Evolutionary conservation across 345 rosid species (phyloP).

Genomic region (Brassica rapa): DNA sequence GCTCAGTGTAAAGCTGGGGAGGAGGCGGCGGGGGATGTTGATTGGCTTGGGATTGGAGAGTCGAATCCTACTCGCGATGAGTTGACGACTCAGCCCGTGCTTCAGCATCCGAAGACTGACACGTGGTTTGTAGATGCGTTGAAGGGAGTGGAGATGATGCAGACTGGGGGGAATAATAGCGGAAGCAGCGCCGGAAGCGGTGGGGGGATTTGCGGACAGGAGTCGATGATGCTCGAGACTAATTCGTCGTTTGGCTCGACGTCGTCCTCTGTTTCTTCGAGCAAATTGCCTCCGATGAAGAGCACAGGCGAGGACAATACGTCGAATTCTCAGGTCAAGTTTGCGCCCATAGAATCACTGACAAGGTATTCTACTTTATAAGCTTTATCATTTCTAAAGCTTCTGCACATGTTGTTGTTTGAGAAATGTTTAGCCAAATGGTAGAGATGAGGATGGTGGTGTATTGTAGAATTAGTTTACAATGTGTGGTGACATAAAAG

Average conservation of each 20-base stretch:
- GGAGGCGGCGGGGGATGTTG: conserved; percentile 11
- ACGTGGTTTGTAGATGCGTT: conserved; percentile 79
- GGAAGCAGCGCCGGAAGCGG: conserved; percentile 37
- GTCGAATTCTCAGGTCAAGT: conserved; percentile 33
- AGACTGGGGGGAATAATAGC: conserved; percentile 36
- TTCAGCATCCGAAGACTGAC: conserved; percentile 72
- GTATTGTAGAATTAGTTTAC: not conserved
- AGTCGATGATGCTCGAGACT: conserved; percentile 70
- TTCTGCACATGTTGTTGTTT: not conserved
- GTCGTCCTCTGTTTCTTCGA: conserved; percentile 63
- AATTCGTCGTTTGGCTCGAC: conserved; percentile 79
- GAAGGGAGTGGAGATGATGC: conserved; percentile 58
- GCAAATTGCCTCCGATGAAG: conserved; percentile 59
- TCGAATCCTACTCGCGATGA: conserved; percentile 14
- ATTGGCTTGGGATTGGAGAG: conserved; percentile 37
- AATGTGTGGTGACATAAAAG: not conserved
- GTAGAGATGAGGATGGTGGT: not conserved
- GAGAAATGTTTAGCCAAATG: conserved; percentile 5
- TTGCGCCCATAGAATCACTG: conserved; percentile 47
- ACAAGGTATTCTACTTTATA: conserved; percentile 45
- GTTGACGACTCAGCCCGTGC: conserved; percentile 39
- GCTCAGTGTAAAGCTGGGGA: conserved; percentile 1
- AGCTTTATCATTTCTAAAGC: not conserved
- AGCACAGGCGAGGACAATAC: conserved; percentile 47
- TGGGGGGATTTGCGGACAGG: conserved; percentile 50